These are phyloP conservation scores for Solanum medicagineum DNA, from an alignment of 257 asterid species.

Conservation along the genomic window DNA sequence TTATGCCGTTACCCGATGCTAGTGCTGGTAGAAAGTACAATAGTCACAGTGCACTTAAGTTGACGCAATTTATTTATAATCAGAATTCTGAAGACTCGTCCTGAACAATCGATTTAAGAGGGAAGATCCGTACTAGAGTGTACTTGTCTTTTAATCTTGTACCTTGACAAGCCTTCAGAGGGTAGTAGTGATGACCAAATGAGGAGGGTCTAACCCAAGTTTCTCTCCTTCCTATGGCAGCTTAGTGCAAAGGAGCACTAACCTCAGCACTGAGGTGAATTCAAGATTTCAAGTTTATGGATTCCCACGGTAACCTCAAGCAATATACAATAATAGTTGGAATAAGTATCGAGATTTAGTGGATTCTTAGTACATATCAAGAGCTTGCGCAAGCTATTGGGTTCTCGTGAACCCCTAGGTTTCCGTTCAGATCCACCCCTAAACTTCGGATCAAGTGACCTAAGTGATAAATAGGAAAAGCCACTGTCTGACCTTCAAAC, in stretches of 20 bases:
- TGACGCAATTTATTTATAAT: background rate
- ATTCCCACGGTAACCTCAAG: background rate
- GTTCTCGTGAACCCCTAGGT: background rate
- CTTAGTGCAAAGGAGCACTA: background rate
- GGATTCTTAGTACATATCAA: background rate
- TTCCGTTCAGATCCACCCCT: background rate
- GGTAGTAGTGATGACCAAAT: background rate
- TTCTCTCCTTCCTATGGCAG: background rate
- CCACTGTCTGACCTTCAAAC: background rate
- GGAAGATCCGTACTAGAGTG: background rate
- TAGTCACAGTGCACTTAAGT: background rate
- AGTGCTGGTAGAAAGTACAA: background rate
- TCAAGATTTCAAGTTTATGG: background rate
- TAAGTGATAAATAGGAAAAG: background rate
- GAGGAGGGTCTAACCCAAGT: background rate
- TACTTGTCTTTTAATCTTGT: background rate
- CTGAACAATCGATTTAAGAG: background rate
- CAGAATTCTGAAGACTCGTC: background rate
- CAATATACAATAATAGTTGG: background rate
- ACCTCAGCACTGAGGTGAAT: background rate
- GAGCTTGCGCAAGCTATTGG: background rate
- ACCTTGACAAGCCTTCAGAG: background rate
- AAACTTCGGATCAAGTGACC: background rate
- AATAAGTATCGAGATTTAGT: background rate
- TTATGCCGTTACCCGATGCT: background rate